A percentile compares a stretch with the other conserved stretches of the same genome.
These are phyloP conservation scores for Beta lomatogona DNA, from an alignment of 179 eudicot species.

Conservation along the genomic window DNA sequence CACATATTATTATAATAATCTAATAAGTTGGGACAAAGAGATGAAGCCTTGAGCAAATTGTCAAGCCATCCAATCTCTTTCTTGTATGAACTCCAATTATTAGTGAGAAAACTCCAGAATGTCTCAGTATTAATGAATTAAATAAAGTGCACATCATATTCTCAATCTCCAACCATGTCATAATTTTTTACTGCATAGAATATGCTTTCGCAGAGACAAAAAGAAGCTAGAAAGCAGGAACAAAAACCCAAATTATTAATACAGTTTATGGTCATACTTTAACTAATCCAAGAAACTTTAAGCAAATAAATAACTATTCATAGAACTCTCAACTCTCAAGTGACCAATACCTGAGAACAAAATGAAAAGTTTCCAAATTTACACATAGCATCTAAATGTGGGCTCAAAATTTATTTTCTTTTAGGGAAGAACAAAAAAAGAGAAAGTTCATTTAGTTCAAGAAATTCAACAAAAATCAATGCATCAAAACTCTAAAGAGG, in stretches of 20 bases:
- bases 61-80: conserved; percentile 3
- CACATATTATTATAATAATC: background rate
- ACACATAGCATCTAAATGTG: background rate
- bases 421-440: too few relatives aligned
- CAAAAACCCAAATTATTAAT: background rate
- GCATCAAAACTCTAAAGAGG: background rate
- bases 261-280: background rate
- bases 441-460: background rate
- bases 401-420: background rate
- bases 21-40: conserved; percentile 8
- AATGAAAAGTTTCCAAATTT: background rate
- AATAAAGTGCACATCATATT: conserved; percentile 3
- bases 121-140: conserved; percentile 3
- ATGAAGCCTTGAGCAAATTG: background rate
- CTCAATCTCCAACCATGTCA: conserved; percentile 20
- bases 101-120: conserved; percentile 25
- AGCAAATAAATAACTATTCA: background rate
- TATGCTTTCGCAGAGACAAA: conserved; percentile 6
- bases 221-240: conserved; percentile 4
- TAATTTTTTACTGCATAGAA: background rate
- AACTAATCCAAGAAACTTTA: conserved; percentile 8
- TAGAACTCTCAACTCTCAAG: background rate
- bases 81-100: conserved; percentile 7
- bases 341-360: background rate
- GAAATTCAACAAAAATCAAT: background rate